phyloP scores from a whole-genome alignment of 805 yeast species.

The Torulaspora indica region DNA sequence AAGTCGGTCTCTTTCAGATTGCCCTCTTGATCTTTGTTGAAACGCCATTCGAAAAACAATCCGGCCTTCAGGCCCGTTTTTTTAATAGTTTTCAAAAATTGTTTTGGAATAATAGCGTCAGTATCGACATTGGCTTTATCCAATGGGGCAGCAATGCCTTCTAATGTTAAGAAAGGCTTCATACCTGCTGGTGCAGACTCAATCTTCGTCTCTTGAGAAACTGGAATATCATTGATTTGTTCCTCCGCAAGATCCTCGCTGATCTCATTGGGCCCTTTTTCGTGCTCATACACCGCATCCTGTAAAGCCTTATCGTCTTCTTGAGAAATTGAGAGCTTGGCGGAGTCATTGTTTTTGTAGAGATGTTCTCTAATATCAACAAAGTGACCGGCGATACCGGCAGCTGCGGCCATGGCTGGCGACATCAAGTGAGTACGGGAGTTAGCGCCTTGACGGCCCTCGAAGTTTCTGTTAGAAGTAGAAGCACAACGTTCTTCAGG shows the following conservation, averaged over 20 bases:
- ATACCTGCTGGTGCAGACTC: conserved; percentile 50
- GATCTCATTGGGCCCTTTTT: conserved; percentile 55
- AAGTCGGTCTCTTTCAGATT: conserved; percentile 80
- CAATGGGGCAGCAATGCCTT: conserved; percentile 89
- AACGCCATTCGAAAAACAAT: conserved; percentile 87
- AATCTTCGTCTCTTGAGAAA: conserved; percentile 38
- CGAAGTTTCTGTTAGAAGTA: conserved; percentile 96
- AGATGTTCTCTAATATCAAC: conserved; percentile 83
- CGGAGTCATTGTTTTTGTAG: conserved; percentile 54
- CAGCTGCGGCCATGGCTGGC: conserved; percentile 99
- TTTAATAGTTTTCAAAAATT: conserved; percentile 94
- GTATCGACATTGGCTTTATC: conserved; percentile 95
- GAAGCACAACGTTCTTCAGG: conserved; percentile 98
- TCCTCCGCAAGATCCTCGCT: conserved; percentile 48
- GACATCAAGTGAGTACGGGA: conserved; percentile 97
- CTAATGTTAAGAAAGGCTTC: conserved; percentile 68
- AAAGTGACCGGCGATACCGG: conserved; percentile 86
- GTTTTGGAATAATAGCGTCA: conserved; percentile 98
- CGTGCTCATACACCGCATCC: conserved; percentile 66
- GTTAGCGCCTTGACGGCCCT: conserved; percentile 97
- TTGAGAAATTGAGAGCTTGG: conserved; percentile 46
- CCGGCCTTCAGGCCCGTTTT: conserved; percentile 90
- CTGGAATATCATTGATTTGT: conserved; percentile 60
- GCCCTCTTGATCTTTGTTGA: conserved; percentile 61
- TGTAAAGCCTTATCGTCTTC: conserved; percentile 54